Evolutionary conservation across 768 basidiomycete species (phyloP).

Genomic region (Saitozyma podzolica): DNA sequence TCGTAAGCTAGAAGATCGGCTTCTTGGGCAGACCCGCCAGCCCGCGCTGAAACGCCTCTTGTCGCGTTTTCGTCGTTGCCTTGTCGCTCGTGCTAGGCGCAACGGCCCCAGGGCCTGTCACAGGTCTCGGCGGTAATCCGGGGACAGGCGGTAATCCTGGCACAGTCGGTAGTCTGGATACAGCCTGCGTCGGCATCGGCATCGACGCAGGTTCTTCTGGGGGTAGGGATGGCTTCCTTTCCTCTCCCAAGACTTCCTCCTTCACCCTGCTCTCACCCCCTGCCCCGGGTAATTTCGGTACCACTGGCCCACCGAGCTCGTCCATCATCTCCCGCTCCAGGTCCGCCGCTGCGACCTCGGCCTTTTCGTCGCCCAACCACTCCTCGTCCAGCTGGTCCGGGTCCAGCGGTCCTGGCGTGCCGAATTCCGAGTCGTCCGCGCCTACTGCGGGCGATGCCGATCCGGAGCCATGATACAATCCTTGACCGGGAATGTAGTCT

Average conservation of each 20-base stretch:
- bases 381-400: constrained; percentile 16
- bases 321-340: constrained; percentile 32
- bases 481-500: constrained; percentile 34
- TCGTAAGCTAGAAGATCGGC: constrained; percentile 22
- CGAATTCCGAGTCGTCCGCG: constrained; percentile 9
- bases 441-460: constrained; percentile 1
- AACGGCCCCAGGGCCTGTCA: background rate
- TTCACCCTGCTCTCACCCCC: background rate
- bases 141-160: too few relatives aligned
- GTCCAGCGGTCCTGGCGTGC: background rate
- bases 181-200: background rate
- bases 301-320: constrained; percentile 2
- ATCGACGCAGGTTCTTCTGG: background rate
- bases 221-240: background rate
- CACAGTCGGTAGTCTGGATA: background rate
- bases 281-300: background rate
- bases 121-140: too few relatives aligned
- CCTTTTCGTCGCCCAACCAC: constrained; percentile 19
- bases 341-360: constrained; percentile 31
- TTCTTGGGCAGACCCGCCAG: constrained; percentile 39
- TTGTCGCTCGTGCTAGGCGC: background rate
- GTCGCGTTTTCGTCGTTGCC: background rate
- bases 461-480: background rate
- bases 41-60: constrained; percentile 2
- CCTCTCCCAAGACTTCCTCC: constrained; percentile 4